Conservation (phyloP, 768 basidiomycete genomes). For the Suillus paluster region DNA sequence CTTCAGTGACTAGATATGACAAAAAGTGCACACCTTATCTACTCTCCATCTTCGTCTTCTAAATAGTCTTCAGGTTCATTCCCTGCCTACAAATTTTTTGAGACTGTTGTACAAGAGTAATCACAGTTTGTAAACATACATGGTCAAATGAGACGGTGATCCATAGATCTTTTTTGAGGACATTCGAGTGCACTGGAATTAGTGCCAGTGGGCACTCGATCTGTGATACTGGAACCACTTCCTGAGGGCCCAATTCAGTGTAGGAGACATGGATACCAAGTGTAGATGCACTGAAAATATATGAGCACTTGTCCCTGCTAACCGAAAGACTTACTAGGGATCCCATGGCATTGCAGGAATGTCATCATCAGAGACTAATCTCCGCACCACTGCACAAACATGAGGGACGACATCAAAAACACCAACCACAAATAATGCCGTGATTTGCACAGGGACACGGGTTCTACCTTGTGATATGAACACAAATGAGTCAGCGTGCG, state of each 20-base stretch:
- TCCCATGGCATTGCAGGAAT: constrained; percentile 10
- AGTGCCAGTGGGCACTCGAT: constrained; percentile 3
- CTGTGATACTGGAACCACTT: too few species aligned
- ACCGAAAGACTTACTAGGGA: constrained; percentile 4
- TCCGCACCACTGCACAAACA: too few species aligned
- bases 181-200: not conserved
- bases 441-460: not conserved
- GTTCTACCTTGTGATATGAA: not conserved
- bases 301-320: not conserved
- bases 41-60: too few species aligned
- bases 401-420: not conserved
- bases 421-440: not conserved
- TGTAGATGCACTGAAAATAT: too few species aligned
- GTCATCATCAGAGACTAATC: constrained; percentile 1
- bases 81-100: not conserved
- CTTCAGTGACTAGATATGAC: too few species aligned
- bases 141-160: constrained; percentile 4
- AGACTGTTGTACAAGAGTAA: not conserved
- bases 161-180: constrained; percentile 4
- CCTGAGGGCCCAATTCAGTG: too few species aligned
- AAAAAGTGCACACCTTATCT: too few species aligned
- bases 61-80: too few species aligned
- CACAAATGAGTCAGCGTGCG: not conserved
- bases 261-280: too few species aligned
- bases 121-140: constrained; percentile 5